phyloP scores from a whole-genome alignment of 768 basidiomycete species.

The Leccinum incarnatum region DNA sequence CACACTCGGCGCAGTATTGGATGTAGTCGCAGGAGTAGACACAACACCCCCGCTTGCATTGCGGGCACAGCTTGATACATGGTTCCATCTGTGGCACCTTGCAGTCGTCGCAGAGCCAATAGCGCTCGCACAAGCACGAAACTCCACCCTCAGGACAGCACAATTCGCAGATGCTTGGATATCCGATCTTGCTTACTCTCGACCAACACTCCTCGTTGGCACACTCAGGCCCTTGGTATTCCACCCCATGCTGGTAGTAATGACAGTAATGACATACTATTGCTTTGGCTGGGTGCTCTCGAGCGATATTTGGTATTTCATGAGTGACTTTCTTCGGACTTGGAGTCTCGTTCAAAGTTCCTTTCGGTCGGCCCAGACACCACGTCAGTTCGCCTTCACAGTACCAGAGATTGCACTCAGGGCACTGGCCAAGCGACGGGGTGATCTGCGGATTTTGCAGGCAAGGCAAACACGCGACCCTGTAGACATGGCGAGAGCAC shows the following conservation, averaged over 20 bases:
- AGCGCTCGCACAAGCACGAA: conserved; percentile 19
- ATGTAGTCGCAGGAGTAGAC: conserved; percentile 21
- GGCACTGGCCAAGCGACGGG: not conserved
- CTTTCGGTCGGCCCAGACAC: not conserved
- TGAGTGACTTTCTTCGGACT: not conserved
- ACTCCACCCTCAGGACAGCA: conserved; percentile 16
- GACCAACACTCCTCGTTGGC: conserved; percentile 7
- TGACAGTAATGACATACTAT: not conserved
- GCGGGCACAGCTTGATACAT: conserved; percentile 7
- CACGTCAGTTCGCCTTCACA: not conserved
- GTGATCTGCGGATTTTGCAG: not conserved
- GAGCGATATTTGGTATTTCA: not conserved
- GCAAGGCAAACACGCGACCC: not conserved
- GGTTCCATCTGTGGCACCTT: not conserved
- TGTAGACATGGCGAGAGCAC: not conserved
- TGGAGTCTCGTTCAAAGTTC: not conserved
- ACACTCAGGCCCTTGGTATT: not conserved
- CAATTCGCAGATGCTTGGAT: not conserved
- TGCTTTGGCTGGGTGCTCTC: not conserved
- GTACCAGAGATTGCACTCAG: not conserved
- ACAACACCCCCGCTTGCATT: conserved; percentile 8
- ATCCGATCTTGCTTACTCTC: not conserved
- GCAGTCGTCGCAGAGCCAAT: conserved; percentile 28
- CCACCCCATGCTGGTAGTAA: not conserved
- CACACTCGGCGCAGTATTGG: conserved; percentile 18